Evolutionary conservation across 495 filamentous ascomycete genomes (phyloP), one percentile per base, ranked within the genome.

Genomic region (Podospora pseudopauciseta): DNA sequence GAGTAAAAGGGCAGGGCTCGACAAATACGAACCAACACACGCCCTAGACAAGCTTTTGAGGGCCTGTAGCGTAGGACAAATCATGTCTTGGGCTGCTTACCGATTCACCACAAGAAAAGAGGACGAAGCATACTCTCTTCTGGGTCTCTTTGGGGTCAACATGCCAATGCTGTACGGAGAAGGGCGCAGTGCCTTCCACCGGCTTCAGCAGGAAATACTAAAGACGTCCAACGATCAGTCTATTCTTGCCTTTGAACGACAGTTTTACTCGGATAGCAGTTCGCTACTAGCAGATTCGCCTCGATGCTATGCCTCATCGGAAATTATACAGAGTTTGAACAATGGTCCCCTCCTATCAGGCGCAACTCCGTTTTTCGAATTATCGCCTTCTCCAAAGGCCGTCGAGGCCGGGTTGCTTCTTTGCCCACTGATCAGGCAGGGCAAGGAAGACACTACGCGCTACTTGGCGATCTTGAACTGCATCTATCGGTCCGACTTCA

Each of bases 151-250:
- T 49, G 69, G 57, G 0, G 65, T 71, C 27, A 67, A 67, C 57
- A 65, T 71, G 65, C 69, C 69, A 1, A n/a, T 71, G 18, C 32
- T 71, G 7, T 71, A 71, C 49, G 69, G 69, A 18, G 69, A 71
- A 61, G 69, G 69, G 9, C n/a, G 32, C 5, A 55, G 30, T 7
- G 69, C 65, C 5, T 71, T 68, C 16, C 26, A 67, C 7, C 69
- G 69, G 7, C 57, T 71, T 2, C 69, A 71, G 39, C 27, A 67
- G 56, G 53, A 67, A 39, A 71, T 71, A 27, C 11, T 65, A 32
- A 63, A 63, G 23, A 57, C 23, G 2, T 56, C 66, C 2, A 57
- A 65, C 26, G 69, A 71, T 28, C 59, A 67, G 20, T 67, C 65
- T 23, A 67, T 67, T 0, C 59, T 67, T 19, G 65, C 66, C 11